These are phyloP conservation scores for Yamadazyma diddensiae DNA, from an alignment of 1,139 yeast genomes.

Conservation along the genomic window DNA sequence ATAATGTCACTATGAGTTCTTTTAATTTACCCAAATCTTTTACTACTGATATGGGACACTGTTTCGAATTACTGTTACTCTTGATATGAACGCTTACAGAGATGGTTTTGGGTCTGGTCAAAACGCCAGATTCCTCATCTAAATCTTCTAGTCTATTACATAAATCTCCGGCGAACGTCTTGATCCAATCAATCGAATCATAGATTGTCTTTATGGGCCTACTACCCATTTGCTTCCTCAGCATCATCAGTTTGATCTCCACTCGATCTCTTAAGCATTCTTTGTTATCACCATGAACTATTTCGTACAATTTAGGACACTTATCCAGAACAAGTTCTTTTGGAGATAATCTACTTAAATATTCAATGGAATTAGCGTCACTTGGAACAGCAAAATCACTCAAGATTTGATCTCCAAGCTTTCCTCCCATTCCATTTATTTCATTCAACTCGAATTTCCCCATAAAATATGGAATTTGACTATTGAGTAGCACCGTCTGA, in stretches of 20 bases:
- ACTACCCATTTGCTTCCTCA: conserved; percentile 65
- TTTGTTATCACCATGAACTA: conserved; percentile 62
- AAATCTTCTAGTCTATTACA: conserved; percentile 67
- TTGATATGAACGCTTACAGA: conserved; percentile 21
- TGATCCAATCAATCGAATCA: conserved; percentile 78
- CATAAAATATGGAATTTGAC: conserved; percentile 50
- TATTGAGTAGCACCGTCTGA: conserved; percentile 69
- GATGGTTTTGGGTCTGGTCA: conserved; percentile 23
- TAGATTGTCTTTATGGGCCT: conserved; percentile 49
- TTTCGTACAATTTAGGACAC: conserved; percentile 29
- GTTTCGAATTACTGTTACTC: conserved; percentile 39
- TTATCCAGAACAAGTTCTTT: conserved; percentile 32
- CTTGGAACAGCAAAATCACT: conserved; percentile 43
- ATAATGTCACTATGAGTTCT: conserved; percentile 23
- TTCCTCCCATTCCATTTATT: conserved; percentile 91
- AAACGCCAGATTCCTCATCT: conserved; percentile 57
- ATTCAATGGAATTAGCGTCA: conserved; percentile 37
- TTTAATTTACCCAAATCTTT: conserved; percentile 40
- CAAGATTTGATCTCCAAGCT: conserved; percentile 64
- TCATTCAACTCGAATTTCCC: conserved; percentile 64
- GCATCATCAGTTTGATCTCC: conserved; percentile 81
- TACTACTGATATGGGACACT: conserved; percentile 39
- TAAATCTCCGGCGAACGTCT: conserved; percentile 79
- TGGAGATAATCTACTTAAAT: conserved; percentile 25
- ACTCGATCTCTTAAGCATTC: conserved; percentile 56